Conservation (phyloP, 2,329 filamentous ascomycete species). For the Penicillium frequentans region DNA sequence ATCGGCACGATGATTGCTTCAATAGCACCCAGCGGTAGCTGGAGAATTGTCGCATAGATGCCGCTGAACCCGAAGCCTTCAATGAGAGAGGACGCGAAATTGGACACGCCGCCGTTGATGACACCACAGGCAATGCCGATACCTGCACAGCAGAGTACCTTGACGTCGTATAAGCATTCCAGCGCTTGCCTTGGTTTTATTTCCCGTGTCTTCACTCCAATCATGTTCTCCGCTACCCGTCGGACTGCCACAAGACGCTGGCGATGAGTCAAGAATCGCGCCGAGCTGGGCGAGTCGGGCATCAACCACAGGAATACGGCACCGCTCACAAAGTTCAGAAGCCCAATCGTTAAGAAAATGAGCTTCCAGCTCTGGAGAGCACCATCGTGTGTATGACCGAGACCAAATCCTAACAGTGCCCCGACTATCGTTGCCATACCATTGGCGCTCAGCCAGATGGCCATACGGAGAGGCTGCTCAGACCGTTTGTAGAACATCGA, state of each 20-base stretch:
- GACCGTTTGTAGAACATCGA: constrained; percentile 41
- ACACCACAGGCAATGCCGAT: constrained; percentile 48
- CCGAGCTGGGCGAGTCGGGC: constrained; percentile 39
- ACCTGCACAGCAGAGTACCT: constrained; percentile 39
- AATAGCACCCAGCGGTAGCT: constrained; percentile 36
- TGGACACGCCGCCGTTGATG: constrained; percentile 52
- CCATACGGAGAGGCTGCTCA: constrained; percentile 39
- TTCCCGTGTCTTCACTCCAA: constrained; percentile 40
- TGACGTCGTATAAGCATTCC: constrained; percentile 31
- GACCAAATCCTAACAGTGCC: constrained; percentile 37
- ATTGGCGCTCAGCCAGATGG: constrained; percentile 38
- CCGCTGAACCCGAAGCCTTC: constrained; percentile 43
- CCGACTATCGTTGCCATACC: constrained; percentile 40
- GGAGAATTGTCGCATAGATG: constrained; percentile 33
- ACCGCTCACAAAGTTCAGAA: constrained; percentile 47
- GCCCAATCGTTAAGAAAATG: constrained; percentile 44
- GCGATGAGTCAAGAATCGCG: constrained; percentile 36
- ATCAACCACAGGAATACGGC: constrained; percentile 34
- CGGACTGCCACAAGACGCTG: constrained; percentile 43
- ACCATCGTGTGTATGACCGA: constrained; percentile 33
- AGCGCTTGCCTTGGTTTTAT: constrained; percentile 35
- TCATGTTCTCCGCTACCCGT: constrained; percentile 44
- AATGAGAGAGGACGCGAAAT: constrained; percentile 50
- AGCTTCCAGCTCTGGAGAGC: constrained; percentile 38
- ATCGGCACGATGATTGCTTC: constrained; percentile 30